These are phyloP conservation scores for Flaveria brownii DNA, from an alignment of 129 eudicot genomes.

Conservation along the genomic window DNA sequence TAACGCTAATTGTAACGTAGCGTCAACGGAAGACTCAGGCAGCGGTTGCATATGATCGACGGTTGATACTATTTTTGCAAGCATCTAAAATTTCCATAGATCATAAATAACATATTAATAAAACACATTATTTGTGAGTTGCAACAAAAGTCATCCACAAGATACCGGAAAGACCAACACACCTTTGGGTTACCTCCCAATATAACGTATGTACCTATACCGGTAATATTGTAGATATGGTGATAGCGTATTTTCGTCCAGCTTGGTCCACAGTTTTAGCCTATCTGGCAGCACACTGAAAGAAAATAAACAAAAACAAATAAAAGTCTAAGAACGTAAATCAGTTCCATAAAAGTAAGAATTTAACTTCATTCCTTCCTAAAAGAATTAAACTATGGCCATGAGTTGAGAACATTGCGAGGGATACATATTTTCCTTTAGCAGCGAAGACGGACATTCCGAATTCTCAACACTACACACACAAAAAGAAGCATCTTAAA, in stretches of 20 bases:
- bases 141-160: not conserved
- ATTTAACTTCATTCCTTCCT: slow-evolving; percentile 22
- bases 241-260: slow-evolving; percentile 91
- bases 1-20: slow-evolving; percentile 27
- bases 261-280: slow-evolving; percentile 98
- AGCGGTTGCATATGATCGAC: too few relatives aligned
- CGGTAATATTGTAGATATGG: slow-evolving; percentile 96
- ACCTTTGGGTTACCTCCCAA: slow-evolving; percentile 99
- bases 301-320: not conserved
- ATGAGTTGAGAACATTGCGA: slow-evolving; percentile 93
- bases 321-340: not conserved
- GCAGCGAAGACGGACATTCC: slow-evolving; percentile 71
- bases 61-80: slow-evolving; percentile 57
- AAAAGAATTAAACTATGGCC: slow-evolving; percentile 68
- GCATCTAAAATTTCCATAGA: slow-evolving; percentile 56
- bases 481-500: slow-evolving; percentile 15
- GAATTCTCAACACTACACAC: slow-evolving; percentile 94
- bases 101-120: not conserved
- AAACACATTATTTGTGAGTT: not conserved
- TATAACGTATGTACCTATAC: slow-evolving; percentile 92
- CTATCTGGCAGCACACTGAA: slow-evolving; percentile 94
- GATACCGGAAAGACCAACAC: slow-evolving; percentile 24
- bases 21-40: too few relatives aligned
- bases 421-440: slow-evolving; percentile 73
- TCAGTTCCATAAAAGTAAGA: slow-evolving; percentile 15